A percentile compares a stretch with the other conserved stretches of the same genome.
phyloP scores from a whole-genome alignment of 805 yeast genomes.

The Ogataea pini region DNA sequence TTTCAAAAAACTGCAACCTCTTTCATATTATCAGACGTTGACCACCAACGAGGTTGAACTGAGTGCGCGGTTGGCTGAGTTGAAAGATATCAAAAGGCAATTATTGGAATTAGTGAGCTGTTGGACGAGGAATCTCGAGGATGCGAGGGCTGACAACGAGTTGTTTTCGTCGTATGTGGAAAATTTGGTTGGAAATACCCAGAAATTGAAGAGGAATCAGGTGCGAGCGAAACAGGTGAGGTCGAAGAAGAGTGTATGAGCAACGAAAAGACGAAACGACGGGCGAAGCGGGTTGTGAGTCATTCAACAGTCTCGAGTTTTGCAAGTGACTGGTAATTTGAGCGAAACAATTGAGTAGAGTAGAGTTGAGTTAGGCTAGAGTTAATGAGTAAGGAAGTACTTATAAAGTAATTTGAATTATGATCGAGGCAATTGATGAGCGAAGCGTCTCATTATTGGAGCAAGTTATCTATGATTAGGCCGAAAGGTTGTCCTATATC shows the following conservation, averaged over 20 bases:
- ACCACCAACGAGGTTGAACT: conserved; percentile 35
- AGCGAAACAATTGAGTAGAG: too few species aligned
- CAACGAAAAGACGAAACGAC: not conserved
- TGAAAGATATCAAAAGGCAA: conserved; percentile 40
- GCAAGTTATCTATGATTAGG: too few species aligned
- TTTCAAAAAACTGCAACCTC: conserved; percentile 29
- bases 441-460: not conserved
- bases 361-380: too few species aligned
- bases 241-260: not conserved
- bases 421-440: not conserved
- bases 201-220: conserved; percentile 57
- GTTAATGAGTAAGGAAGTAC: too few species aligned
- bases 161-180: conserved; percentile 87
- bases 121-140: conserved; percentile 54
- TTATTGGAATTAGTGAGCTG: conserved; percentile 36
- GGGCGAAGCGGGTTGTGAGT: too few species aligned
- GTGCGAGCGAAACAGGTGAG: not conserved
- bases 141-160: conserved; percentile 61
- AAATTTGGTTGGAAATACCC: conserved; percentile 87
- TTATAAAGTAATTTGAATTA: too few species aligned
- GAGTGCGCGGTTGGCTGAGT: conserved; percentile 38
- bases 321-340: too few species aligned
- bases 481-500: too few species aligned
- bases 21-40: conserved; percentile 24
- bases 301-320: too few species aligned